Conservation (phyloP, 768 basidiomycete genomes). For the Suillus subalutaceus region DNA sequence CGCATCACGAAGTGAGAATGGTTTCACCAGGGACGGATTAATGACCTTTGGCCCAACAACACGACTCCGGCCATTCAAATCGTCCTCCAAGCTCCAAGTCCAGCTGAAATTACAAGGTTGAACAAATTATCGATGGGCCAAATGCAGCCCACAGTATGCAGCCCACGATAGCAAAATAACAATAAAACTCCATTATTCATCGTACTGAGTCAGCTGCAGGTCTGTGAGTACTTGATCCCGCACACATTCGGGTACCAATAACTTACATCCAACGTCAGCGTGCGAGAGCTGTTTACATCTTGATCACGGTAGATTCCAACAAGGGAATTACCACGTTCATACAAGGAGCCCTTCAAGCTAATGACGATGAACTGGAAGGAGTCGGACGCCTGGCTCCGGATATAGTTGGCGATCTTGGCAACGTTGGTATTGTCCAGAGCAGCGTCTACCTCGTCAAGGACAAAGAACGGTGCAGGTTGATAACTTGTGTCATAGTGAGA, state of each 20-base stretch:
- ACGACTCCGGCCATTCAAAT: not conserved
- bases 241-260: not conserved
- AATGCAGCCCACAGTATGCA: not conserved
- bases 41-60: not conserved
- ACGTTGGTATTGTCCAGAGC: slow-evolving; percentile 99
- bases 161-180: slow-evolving; percentile 5
- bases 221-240: slow-evolving; percentile 1
- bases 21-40: not conserved
- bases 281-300: slow-evolving; percentile 88
- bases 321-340: slow-evolving; percentile 86
- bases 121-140: not conserved
- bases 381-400: slow-evolving; percentile 80
- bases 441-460: slow-evolving; percentile 98
- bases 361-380: slow-evolving; percentile 97
- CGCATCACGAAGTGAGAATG: not conserved
- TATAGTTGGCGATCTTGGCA: slow-evolving; percentile 92
- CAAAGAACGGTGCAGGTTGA: slow-evolving; percentile 97
- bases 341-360: slow-evolving; percentile 91
- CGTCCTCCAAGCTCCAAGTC: not conserved
- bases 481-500: slow-evolving; percentile 54
- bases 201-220: slow-evolving; percentile 62
- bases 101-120: not conserved
- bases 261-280: slow-evolving; percentile 87
- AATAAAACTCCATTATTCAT: slow-evolving; percentile 41
- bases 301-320: slow-evolving; percentile 96